These are phyloP conservation scores for Populus trichocarpa DNA, from an alignment of 441 rosid species.

Conservation along the genomic window DNA sequence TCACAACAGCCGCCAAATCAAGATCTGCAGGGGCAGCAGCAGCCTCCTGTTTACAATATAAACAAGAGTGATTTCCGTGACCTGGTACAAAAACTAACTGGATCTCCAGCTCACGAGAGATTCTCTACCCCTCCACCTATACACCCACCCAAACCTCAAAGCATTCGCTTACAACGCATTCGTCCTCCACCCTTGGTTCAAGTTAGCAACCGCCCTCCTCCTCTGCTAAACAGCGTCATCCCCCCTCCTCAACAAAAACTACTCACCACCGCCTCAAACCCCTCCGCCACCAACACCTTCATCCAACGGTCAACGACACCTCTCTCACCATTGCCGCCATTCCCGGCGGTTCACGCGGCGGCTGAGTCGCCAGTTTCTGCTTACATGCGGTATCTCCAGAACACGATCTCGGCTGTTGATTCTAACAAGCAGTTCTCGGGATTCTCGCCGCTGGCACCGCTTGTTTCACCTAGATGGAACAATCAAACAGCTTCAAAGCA, in stretches of 20 bases:
- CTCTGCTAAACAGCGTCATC: conserved; percentile 48
- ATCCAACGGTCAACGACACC: conserved; percentile 47
- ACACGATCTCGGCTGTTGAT: conserved; percentile 40
- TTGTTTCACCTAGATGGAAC: conserved; percentile 70
- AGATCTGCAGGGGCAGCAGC: conserved; percentile 18
- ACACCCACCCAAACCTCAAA: conserved; percentile 67
- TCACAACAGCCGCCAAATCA: conserved; percentile 16
- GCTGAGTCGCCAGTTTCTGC: conserved; percentile 94
- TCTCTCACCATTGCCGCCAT: conserved; percentile 81
- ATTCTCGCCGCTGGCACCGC: conserved; percentile 54
- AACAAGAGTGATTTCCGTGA: conserved; percentile 88
- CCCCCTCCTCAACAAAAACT: conserved; percentile 37
- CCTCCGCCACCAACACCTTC: conserved; percentile 16
- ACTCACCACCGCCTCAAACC: neutral
- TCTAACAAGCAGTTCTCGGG: conserved; percentile 51
- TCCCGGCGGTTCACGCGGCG: conserved; percentile 75
- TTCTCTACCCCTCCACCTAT: conserved; percentile 67
- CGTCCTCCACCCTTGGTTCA: conserved; percentile 93
- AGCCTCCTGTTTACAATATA: conserved; percentile 90
- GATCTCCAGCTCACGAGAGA: conserved; percentile 83
- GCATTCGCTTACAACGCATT: conserved; percentile 84
- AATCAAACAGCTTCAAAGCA: conserved; percentile 18
- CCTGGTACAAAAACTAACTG: conserved; percentile 92
- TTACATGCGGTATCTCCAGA: conserved; percentile 69
- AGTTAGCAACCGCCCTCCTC: conserved; percentile 75